Base-by-base conservation (phyloP, 169 alveolate genomes). In the Plasmodium reichenowi region DNA sequence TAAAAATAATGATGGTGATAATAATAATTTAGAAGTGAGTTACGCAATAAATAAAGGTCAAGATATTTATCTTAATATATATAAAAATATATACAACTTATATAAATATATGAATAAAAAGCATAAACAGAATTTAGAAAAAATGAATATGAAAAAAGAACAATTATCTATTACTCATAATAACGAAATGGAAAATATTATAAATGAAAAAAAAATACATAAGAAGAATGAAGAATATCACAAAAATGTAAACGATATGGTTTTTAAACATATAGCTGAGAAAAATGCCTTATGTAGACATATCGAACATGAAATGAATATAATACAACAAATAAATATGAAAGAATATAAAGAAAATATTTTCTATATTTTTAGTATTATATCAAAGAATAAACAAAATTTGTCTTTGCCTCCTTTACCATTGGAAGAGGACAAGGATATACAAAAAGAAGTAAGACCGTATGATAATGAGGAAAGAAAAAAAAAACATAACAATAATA, bases 371-470 rank as follows among this genome's bases (percentile, higher is more conserved):
- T 83, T 83, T 83, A 68, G 71, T 48, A 83, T 83, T 60, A 43
- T 83, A 32, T 50, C 38, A 5, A 83, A 62, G n/a, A 66, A 71
- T 32, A 26, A 72, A 7, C 59, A 48, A 17, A 43, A 47, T 8
- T 52, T 83, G 2, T 83, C 91, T 20, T 83, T 83, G 50, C 91
- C 91, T 22, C 91, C 91, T 43, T 32, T 83, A 13, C 91, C 91
- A 6, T 32, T 43, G 20, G 91, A 83, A 29, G 85, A 70, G 47
- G 45, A 43, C 9, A 29, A 58, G 50, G 24, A 70, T 43, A 54
- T 22, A 8, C 32, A 70, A 12, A 72, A 43, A 74, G 72, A 12
- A 20, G 56, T 26, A 22, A 24, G 3, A 52, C 22, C 26, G 5
- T 6, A n/a, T 15, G n/a, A 38, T 54, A 32, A 48, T 24, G 54